Conservation (phyloP, 2,329 filamentous ascomycete species). For the Trichoderma sp. region DNA sequence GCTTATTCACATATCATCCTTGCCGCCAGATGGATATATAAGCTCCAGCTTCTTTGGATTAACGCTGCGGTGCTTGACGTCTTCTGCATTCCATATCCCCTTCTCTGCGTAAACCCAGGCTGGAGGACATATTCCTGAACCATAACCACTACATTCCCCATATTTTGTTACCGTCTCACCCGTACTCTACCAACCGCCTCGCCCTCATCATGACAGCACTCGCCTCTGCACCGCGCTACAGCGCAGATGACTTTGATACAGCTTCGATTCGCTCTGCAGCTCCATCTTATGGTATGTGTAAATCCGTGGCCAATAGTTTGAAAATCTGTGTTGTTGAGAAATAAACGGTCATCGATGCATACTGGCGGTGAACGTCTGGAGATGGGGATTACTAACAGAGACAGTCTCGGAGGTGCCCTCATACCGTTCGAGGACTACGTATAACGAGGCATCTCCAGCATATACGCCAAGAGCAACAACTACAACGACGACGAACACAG, state of each 20-base stretch:
- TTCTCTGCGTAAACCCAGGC: neutral
- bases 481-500: neutral
- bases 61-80: neutral
- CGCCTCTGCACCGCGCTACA: conserved; percentile 35
- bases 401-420: conserved; percentile 63
- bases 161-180: neutral
- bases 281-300: conserved; percentile 61
- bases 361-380: neutral
- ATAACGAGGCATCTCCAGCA: conserved; percentile 47
- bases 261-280: conserved; percentile 64
- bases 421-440: conserved; percentile 56
- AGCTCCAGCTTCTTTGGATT: neutral
- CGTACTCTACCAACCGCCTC: neutral
- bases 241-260: conserved; percentile 61
- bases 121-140: neutral
- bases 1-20: neutral
- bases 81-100: neutral
- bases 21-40: neutral
- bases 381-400: neutral
- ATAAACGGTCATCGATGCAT: neutral
- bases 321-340: neutral
- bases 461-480: conserved; percentile 42
- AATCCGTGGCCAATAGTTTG: no score
- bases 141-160: neutral
- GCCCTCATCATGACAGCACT: conserved; percentile 32